Evolutionary conservation across 176 grass and related monocot genomes (phyloP).

Genomic region (Puya raimondii): DNA sequence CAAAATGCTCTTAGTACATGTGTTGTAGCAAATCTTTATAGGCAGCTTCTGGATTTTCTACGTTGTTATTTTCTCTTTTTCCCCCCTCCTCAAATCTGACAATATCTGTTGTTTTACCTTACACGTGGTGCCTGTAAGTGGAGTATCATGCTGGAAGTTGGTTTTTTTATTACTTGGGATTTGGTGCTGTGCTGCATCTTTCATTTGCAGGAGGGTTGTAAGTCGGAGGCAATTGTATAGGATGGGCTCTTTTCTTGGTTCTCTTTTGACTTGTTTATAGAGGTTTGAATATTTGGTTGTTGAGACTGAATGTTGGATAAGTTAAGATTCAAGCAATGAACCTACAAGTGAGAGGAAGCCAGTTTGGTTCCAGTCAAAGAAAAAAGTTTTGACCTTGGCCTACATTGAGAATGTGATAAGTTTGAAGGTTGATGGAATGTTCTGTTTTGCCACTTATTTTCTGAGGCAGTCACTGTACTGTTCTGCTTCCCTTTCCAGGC

Average conservation of each 20-base stretch:
- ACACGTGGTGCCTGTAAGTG: constrained; percentile 6
- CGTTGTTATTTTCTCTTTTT: not conserved
- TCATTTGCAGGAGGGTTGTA: constrained; percentile 1
- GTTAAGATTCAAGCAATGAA: not conserved
- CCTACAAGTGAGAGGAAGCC: not conserved
- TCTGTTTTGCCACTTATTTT: not conserved
- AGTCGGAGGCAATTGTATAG: not conserved
- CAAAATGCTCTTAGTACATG: not conserved
- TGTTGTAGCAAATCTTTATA: not conserved
- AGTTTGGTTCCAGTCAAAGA: not conserved
- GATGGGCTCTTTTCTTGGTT: constrained; percentile 2
- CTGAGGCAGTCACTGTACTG: not conserved
- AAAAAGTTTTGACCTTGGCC: not conserved
- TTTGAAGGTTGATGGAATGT: not conserved
- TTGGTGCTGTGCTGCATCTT: not conserved
- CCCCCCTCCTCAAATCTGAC: constrained; percentile 4
- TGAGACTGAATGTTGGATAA: not conserved
- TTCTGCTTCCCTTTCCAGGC: not conserved
- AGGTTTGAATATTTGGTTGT: constrained; percentile 9
- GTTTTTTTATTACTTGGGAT: constrained; percentile 6
- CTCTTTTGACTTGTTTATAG: not conserved
- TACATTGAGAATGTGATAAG: not conserved
- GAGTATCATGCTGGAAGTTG: constrained; percentile 2
- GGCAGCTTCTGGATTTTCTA: not conserved
- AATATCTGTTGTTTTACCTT: constrained; percentile 7